Evolutionary conservation across 495 filamentous ascomycete species (phyloP).

Genomic region (Apiosordaria backusii): DNA sequence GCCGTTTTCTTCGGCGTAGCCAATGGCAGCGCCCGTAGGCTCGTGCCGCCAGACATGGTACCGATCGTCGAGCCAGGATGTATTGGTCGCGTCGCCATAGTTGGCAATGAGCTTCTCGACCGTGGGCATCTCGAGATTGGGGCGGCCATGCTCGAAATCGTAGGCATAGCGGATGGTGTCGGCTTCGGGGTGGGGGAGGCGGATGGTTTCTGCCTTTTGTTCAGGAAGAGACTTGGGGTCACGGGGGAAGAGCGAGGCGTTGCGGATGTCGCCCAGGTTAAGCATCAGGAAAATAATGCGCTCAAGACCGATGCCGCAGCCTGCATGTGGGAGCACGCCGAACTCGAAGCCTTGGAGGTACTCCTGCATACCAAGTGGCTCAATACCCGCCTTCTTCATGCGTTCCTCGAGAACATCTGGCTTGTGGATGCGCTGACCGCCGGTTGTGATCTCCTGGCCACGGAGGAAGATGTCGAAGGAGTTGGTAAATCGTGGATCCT

Average conservation of each 20-base stretch:
- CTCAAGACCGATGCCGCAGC: slow-evolving; percentile 86
- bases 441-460: slow-evolving; percentile 88
- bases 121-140: slow-evolving; percentile 56
- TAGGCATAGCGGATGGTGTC: slow-evolving; percentile 62
- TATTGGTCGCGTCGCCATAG: slow-evolving; percentile 86
- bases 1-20: slow-evolving; percentile 67
- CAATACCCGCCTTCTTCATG: slow-evolving; percentile 71
- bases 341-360: slow-evolving; percentile 86
- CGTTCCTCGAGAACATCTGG: slow-evolving; percentile 67
- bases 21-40: slow-evolving; percentile 71
- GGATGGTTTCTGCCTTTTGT: slow-evolving; percentile 39
- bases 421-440: slow-evolving; percentile 89
- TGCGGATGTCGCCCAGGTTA: slow-evolving; percentile 80
- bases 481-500: slow-evolving; percentile 71
- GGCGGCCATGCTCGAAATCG: slow-evolving; percentile 37
- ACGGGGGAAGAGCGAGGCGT: slow-evolving; percentile 77
- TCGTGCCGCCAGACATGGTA: slow-evolving; percentile 79
- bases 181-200: slow-evolving; percentile 72
- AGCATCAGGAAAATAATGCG: slow-evolving; percentile 81
- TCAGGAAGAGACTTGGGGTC: slow-evolving; percentile 77
- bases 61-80: slow-evolving; percentile 78
- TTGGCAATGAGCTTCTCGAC: slow-evolving; percentile 81
- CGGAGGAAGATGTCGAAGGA: slow-evolving; percentile 95
- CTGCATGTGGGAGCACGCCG: slow-evolving; percentile 85
- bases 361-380: slow-evolving; percentile 74